These are phyloP conservation scores for Tetrahymena malaccensis DNA, from an alignment of 73 alveolate genomes.

Conservation along the genomic window DNA sequence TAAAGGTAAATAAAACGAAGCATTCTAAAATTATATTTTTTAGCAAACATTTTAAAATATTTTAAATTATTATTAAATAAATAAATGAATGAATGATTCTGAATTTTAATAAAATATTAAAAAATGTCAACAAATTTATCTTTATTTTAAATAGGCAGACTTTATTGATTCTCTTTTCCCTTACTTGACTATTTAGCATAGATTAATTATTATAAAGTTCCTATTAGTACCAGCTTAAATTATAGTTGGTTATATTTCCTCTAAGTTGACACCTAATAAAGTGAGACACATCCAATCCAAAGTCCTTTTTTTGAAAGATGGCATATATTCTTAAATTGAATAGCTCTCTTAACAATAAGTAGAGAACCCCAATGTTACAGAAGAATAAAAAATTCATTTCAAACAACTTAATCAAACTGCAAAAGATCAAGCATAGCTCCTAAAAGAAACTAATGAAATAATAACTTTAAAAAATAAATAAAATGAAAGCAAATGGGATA, in stretches of 20 bases:
- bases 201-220: background rate
- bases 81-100: too few species aligned
- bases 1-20: background rate
- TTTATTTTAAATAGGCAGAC: background rate
- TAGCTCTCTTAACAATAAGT: background rate
- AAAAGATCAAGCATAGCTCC: background rate
- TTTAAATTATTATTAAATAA: background rate
- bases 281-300: background rate
- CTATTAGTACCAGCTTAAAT: background rate
- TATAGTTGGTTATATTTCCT: background rate
- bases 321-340: background rate
- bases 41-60: background rate
- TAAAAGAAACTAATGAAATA: background rate
- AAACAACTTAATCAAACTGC: background rate
- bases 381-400: background rate
- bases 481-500: background rate
- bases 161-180: background rate
- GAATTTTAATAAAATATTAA: too few species aligned
- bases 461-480: background rate
- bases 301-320: background rate
- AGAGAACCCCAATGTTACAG: background rate
- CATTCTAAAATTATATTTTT: too few species aligned
- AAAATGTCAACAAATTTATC: too few species aligned
- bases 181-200: background rate
- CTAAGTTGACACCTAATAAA: background rate